phyloP scores from a whole-genome alignment of 306 rosid species.

The Canavalia ensiformis region DNA sequence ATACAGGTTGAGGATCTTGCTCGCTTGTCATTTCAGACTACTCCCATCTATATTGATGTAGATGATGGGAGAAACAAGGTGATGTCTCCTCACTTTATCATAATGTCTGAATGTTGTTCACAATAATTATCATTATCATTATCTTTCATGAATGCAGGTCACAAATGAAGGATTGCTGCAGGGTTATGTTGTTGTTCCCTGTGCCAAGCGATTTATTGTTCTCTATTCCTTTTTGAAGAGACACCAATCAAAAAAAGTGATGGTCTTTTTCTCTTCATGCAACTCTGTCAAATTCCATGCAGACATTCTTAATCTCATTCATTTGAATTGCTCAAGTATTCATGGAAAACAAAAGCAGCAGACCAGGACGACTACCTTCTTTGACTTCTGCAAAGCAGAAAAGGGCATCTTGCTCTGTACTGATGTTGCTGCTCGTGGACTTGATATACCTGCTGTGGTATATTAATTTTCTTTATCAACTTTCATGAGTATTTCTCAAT shows the following conservation, averaged over 20 bases:
- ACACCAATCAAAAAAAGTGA: constrained; percentile 79
- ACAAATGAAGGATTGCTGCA: constrained; percentile 97
- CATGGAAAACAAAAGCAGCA: constrained; percentile 97
- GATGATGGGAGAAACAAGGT: constrained; percentile 94
- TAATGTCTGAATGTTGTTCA: constrained; percentile 24
- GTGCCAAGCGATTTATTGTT: constrained; percentile 83
- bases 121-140: constrained; percentile 7
- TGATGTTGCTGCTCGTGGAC: constrained; percentile 98
- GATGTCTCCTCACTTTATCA: constrained; percentile 26
- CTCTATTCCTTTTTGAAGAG: constrained; percentile 87
- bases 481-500: constrained; percentile 18
- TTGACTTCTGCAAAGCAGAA: constrained; percentile 84
- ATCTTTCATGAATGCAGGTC: constrained; percentile 58
- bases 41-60: constrained; percentile 81
- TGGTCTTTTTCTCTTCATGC: constrained; percentile 98
- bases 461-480: constrained; percentile 23
- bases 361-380: constrained; percentile 79
- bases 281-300: constrained; percentile 90
- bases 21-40: constrained; percentile 77
- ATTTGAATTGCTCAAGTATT: constrained; percentile 75
- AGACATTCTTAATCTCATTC: constrained; percentile 77
- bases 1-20: constrained; percentile 94
- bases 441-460: constrained; percentile 94
- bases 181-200: constrained; percentile 92
- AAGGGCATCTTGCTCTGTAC: constrained; percentile 92